Evolutionary conservation across 2,329 filamentous ascomycete species (phyloP).

Genomic region (Coniella vitis): DNA sequence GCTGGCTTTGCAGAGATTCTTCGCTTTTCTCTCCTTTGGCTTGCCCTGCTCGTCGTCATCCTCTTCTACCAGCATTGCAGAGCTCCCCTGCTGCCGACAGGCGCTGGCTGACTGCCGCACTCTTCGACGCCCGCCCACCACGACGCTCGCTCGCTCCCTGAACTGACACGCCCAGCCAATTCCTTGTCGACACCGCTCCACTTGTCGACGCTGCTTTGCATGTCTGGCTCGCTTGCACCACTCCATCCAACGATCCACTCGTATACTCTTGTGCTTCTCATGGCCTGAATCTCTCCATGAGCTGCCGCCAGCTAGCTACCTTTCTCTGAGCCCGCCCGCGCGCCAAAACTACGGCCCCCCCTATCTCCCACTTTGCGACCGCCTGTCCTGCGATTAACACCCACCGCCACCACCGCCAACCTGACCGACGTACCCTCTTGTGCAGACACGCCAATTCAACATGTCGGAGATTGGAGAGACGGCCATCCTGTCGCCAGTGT

Average conservation of each 20-base stretch:
- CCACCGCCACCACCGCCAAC: neutral
- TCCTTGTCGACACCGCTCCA: too few species aligned
- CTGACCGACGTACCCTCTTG: neutral
- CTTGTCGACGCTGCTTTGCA: neutral
- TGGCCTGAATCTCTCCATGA: slow-evolving; percentile 12
- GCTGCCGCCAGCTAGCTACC: slow-evolving; percentile 12
- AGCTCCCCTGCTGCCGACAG: too few species aligned
- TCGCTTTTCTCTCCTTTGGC: too few species aligned
- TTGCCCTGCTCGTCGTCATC: too few species aligned
- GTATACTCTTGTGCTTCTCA: slow-evolving; percentile 1
- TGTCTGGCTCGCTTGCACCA: neutral
- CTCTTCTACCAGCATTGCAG: too few species aligned
- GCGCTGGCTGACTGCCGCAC: too few species aligned
- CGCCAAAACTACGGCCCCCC: neutral
- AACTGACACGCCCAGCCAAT: too few species aligned
- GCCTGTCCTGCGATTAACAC: neutral
- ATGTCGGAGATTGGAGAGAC: slow-evolving; percentile 27
- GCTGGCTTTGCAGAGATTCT: too few species aligned
- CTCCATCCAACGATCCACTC: neutral
- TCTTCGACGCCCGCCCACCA: too few species aligned
- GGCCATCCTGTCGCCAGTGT: slow-evolving; percentile 11
- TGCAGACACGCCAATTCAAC: slow-evolving; percentile 2
- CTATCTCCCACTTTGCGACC: neutral
- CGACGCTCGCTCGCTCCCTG: too few species aligned
- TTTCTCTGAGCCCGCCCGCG: neutral